Evolutionary conservation across 805 yeast species (phyloP).

Genomic region (Saturnispora diversa): DNA sequence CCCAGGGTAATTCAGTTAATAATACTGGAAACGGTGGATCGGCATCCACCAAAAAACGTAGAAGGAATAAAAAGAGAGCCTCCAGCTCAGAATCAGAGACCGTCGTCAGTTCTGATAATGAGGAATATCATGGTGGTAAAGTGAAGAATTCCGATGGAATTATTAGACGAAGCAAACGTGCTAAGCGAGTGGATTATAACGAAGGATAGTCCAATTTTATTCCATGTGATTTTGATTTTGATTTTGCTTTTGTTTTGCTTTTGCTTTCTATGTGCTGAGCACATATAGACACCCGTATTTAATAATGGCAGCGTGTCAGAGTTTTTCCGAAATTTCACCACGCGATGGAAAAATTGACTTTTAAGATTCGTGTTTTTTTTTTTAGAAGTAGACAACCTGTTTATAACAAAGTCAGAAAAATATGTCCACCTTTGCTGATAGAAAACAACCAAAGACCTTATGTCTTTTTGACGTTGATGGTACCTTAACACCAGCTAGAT

Average conservation of each 20-base stretch:
- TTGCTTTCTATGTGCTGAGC: constrained; percentile 2
- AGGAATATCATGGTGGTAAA: constrained; percentile 2
- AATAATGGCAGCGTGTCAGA: constrained; percentile 8
- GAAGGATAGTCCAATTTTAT: too few relatives aligned
- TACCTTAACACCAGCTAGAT: constrained; percentile 95
- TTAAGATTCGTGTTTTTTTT: neutral
- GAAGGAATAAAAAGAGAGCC: neutral
- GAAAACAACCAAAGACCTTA: constrained; percentile 76
- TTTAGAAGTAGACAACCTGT: neutral
- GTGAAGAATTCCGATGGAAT: neutral
- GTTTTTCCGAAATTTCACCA: too few relatives aligned
- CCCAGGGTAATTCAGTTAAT: neutral
- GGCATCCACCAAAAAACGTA: neutral
- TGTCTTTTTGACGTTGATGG: constrained; percentile 98
- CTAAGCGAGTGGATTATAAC: neutral
- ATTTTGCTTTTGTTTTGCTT: neutral
- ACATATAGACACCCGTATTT: neutral
- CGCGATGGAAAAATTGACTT: too few relatives aligned
- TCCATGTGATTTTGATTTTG: too few relatives aligned
- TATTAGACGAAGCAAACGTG: constrained; percentile 5
- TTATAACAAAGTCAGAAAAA: neutral
- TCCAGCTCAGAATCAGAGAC: constrained; percentile 4
- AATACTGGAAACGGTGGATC: too few relatives aligned
- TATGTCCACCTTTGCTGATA: constrained; percentile 46
- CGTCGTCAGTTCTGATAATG: constrained; percentile 5